Percentiles rank a stretch among this genome's conserved stretches.
These are phyloP conservation scores for Fonsecaea multimorphosa DNA, from an alignment of 2,329 filamentous ascomycete genomes.

Conservation along the genomic window DNA sequence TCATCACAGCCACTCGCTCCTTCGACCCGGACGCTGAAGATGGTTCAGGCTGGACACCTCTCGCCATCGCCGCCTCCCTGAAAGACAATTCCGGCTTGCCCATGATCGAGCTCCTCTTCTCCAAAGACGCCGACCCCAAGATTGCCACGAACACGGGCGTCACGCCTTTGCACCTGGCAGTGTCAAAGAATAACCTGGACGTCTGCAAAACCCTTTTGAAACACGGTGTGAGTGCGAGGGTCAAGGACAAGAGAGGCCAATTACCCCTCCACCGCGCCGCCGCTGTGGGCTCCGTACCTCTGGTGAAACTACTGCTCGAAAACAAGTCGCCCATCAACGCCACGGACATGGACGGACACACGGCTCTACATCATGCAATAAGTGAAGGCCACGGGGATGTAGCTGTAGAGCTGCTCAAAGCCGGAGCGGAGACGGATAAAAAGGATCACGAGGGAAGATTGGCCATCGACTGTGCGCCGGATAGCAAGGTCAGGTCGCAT, in stretches of 20 bases:
- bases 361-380: slow-evolving; percentile 80
- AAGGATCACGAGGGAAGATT: slow-evolving; percentile 72
- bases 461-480: slow-evolving; percentile 82
- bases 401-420: slow-evolving; percentile 80
- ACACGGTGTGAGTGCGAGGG: slow-evolving; percentile 75
- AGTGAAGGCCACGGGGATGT: slow-evolving; percentile 73
- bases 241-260: slow-evolving; percentile 87
- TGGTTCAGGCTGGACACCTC: slow-evolving; percentile 56
- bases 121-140: slow-evolving; percentile 55
- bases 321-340: slow-evolving; percentile 80
- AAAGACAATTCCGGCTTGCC: slow-evolving; percentile 53
- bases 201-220: slow-evolving; percentile 77
- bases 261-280: slow-evolving; percentile 90
- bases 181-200: slow-evolving; percentile 87
- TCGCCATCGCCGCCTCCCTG: slow-evolving; percentile 58
- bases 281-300: slow-evolving; percentile 85
- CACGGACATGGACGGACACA: slow-evolving; percentile 80
- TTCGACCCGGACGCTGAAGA: slow-evolving; percentile 44
- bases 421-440: slow-evolving; percentile 81
- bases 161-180: slow-evolving; percentile 89
- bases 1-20: slow-evolving; percentile 61
- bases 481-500: slow-evolving; percentile 79
- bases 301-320: slow-evolving; percentile 78
- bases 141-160: slow-evolving; percentile 56
- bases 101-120: slow-evolving; percentile 53